Conservation (phyloP, 2,329 filamentous ascomycete genomes). For the Dothistroma septosporum region DNA sequence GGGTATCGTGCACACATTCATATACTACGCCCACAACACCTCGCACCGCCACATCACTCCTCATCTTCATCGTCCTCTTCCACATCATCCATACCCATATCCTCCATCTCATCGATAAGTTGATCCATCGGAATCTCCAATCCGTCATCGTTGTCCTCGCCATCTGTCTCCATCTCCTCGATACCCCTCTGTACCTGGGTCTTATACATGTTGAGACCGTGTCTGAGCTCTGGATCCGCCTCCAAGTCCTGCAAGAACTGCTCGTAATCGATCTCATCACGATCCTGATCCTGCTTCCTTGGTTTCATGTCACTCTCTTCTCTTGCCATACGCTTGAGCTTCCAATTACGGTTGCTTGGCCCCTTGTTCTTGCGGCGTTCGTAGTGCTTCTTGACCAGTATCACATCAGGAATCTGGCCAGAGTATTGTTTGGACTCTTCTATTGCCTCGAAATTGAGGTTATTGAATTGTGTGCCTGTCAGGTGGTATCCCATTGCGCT, state of each 20-base stretch:
- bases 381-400: constrained; percentile 97
- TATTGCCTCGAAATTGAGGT: constrained; percentile 74
- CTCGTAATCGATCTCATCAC: constrained; percentile 90
- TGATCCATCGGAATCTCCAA: constrained; percentile 50
- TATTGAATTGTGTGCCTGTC: constrained; percentile 88
- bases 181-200: constrained; percentile 51
- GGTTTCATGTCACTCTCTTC: constrained; percentile 85
- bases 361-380: constrained; percentile 72
- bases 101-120: constrained; percentile 87
- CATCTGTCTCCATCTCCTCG: constrained; percentile 54
- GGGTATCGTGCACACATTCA: not conserved
- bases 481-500: constrained; percentile 93
- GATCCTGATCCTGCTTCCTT: constrained; percentile 81
- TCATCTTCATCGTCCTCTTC: constrained; percentile 6
- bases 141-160: constrained; percentile 54
- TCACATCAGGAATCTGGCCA: constrained; percentile 79
- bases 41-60: not conserved
- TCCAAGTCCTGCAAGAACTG: constrained; percentile 96
- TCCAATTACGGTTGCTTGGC: constrained; percentile 68
- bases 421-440: constrained; percentile 73
- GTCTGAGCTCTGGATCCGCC: constrained; percentile 83
- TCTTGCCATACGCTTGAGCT: constrained; percentile 85
- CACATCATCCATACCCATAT: constrained; percentile 64
- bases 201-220: constrained; percentile 83
- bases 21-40: not conserved